These are phyloP conservation scores for Solanum acaule DNA, from an alignment of 257 asterid genomes.

Conservation along the genomic window DNA sequence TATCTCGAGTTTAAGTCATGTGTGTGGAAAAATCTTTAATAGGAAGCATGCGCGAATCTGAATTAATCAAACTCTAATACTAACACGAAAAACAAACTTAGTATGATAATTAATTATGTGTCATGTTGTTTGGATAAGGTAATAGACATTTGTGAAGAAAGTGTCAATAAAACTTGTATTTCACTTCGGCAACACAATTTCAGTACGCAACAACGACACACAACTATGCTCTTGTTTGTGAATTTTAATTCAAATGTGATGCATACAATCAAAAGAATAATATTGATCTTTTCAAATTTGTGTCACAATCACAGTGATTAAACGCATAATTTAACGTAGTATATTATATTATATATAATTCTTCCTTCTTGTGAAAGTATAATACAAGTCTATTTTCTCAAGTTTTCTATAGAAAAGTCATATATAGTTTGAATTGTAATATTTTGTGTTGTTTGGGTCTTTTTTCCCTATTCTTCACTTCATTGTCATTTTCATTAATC, in stretches of 20 bases:
- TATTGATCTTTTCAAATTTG: neutral
- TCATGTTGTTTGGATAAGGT: neutral
- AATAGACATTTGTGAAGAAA: neutral
- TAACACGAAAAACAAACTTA: too few relatives aligned
- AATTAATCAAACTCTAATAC: too few relatives aligned
- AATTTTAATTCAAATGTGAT: neutral
- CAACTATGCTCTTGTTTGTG: neutral
- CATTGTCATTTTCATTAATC: neutral
- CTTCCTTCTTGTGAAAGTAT: neutral
- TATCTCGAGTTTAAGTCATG: too few relatives aligned
- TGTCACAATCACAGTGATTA: neutral
- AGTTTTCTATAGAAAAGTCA: neutral
- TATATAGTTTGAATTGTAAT: neutral
- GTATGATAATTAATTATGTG: neutral
- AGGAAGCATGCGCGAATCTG: accelerated
- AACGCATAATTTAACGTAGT: neutral
- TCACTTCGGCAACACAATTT: neutral
- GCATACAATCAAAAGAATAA: neutral
- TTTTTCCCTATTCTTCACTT: neutral
- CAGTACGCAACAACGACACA: neutral
- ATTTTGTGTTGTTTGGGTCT: neutral
- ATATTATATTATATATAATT: neutral
- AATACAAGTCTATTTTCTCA: neutral
- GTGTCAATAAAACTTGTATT: neutral
- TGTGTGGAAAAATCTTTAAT: too few relatives aligned